Base-by-base conservation (phyloP, 441 rosid species). In the Pelargonium australe region DNA sequence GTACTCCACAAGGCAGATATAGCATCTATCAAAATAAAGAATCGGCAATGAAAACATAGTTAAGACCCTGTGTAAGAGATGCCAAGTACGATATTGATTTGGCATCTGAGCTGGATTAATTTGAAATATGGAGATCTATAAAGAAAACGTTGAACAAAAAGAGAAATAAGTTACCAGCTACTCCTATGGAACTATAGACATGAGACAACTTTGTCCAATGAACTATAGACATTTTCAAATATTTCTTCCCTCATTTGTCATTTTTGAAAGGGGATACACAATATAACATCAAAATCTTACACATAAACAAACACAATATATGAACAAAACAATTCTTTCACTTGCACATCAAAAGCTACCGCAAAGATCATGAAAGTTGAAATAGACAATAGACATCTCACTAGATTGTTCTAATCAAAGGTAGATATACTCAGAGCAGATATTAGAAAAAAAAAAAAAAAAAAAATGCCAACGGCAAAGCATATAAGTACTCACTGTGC, bases 1-100 rank as follows among this genome's bases (percentile, higher is more conserved):
- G 19, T 90, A 95, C 80, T 95, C 99, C 78, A 90, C 89, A 68
- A 95, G 95, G 85, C 98, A 95, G 79, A 95, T 95, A 72, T 90
- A 95, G 71, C 99, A 92, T 81, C 99, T 92, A 84, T 67, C 60
- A 31, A 64, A 65, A 20, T 19, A 58, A 67, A 40, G 65, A 25
- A 72, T 14, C 11, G 11, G 19, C 20, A 68, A 66, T 58, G 43
- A 14, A 28, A 63, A 71, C 5, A 0, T 28, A 53, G 69, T 11
- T 57, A 25, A 65, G 61, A 44, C 19, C 41, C 28, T 0, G 28
- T 57, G 28, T 57, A 20, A 34, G 19, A 34, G 19, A 31, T 25
- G 62, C 55, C 58, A 65, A 65, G 43, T 37, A 28, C 58, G 44
- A 58, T 17, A 66, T 58, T 41, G 17, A 60, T 45, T 60, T 60